A percentile compares a stretch with the other conserved stretches of the same genome.
These are phyloP conservation scores for Tetraselmis chui DNA, from an alignment of 139 green algal genomes.

Conservation along the genomic window DNA sequence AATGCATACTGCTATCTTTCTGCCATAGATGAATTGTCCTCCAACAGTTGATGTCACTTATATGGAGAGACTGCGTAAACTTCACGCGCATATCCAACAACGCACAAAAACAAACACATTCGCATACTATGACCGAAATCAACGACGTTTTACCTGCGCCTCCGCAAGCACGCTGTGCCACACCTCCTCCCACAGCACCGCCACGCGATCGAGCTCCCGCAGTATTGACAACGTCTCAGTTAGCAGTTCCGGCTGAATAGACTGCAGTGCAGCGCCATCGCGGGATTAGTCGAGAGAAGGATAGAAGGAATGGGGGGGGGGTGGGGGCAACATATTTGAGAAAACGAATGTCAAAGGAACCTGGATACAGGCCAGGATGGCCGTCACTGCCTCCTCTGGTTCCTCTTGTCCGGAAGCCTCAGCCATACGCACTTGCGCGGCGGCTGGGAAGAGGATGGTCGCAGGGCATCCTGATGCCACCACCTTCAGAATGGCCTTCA, in stretches of 20 bases:
- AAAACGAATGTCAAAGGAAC: too few species aligned
- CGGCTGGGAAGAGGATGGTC: not conserved
- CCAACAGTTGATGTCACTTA: too few species aligned
- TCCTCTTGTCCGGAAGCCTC: not conserved
- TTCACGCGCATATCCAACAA: too few species aligned
- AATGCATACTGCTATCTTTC: too few species aligned
- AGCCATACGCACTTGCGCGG: not conserved
- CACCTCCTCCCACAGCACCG: conserved; percentile 53
- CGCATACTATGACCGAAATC: too few species aligned
- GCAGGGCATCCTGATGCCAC: not conserved
- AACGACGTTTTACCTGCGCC: conserved; percentile 39
- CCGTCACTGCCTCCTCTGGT: not conserved
- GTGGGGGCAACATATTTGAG: too few species aligned
- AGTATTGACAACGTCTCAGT: conserved; percentile 16
- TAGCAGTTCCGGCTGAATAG: not conserved
- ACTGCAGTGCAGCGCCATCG: not conserved
- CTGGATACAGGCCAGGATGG: not conserved
- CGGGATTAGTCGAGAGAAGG: too few species aligned
- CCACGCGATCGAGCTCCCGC: conserved; percentile 25
- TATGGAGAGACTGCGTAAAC: too few species aligned
- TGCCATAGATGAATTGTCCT: too few species aligned
- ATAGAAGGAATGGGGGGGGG: too few species aligned
- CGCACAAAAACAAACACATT: too few species aligned
- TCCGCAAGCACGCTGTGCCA: conserved; percentile 53
- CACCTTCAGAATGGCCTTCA: not conserved